phyloP scores from a whole-genome alignment of 2,329 filamentous ascomycete genomes.

The Macrophomina tecta region DNA sequence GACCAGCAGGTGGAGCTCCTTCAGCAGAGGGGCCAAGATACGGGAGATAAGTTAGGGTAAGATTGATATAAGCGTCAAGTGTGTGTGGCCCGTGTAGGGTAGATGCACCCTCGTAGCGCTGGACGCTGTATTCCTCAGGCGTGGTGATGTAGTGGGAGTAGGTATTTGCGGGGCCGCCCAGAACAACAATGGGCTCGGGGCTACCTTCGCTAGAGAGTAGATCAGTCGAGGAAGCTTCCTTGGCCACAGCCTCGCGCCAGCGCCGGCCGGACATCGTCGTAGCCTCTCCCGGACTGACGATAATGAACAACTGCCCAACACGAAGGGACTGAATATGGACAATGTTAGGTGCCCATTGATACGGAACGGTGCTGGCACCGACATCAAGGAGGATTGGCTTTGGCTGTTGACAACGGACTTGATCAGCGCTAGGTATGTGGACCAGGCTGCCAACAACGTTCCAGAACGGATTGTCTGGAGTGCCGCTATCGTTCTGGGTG shows the following conservation, averaged over 20 bases:
- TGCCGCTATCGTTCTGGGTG: conserved; percentile 79
- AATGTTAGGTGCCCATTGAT: conserved; percentile 88
- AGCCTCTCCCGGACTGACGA: conserved; percentile 85
- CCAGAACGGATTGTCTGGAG: conserved; percentile 84
- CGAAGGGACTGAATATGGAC: conserved; percentile 87
- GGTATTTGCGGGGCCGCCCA: conserved; percentile 88
- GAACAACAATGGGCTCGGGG: conserved; percentile 66
- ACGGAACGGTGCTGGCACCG: conserved; percentile 77
- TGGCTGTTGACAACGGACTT: conserved; percentile 75
- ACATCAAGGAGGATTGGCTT: conserved; percentile 91
- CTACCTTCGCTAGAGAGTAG: conserved; percentile 20
- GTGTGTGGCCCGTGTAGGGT: conserved; percentile 86
- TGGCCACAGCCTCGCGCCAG: conserved; percentile 75
- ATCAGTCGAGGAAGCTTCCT: conserved; percentile 42
- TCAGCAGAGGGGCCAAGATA: conserved; percentile 60
- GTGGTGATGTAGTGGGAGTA: conserved; percentile 86
- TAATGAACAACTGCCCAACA: conserved; percentile 81
- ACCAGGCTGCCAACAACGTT: conserved; percentile 73
- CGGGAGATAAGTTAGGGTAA: conserved; percentile 74
- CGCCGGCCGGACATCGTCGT: conserved; percentile 91
- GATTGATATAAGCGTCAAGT: conserved; percentile 84
- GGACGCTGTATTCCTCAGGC: conserved; percentile 78
- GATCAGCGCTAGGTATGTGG: conserved; percentile 71
- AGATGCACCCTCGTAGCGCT: conserved; percentile 94
- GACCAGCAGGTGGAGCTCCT: conserved; percentile 56